Evolutionary conservation across 2,329 filamentous ascomycete species (phyloP).

Genomic region (Xylariaceae sp.): DNA sequence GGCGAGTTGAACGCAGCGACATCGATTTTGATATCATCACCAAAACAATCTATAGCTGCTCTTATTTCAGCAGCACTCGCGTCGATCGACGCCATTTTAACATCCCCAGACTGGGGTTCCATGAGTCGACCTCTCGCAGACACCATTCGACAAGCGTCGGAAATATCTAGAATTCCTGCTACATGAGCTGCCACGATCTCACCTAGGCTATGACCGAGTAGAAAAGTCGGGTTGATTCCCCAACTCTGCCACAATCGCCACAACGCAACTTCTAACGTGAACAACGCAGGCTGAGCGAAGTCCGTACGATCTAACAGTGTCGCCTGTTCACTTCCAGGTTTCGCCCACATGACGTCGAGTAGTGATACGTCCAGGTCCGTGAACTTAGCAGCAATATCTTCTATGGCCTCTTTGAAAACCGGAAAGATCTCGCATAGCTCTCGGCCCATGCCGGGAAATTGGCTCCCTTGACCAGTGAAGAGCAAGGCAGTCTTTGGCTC

Average conservation of each 20-base stretch:
- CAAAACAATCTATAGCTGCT: slow-evolving; percentile 19
- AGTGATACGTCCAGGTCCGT: slow-evolving; percentile 24
- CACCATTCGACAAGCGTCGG: slow-evolving; percentile 33
- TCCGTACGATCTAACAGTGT: slow-evolving; percentile 29
- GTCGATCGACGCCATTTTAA: slow-evolving; percentile 30
- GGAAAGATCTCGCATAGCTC: slow-evolving; percentile 25
- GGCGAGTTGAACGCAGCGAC: slow-evolving; percentile 28
- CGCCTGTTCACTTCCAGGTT: slow-evolving; percentile 19
- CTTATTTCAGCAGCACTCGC: slow-evolving; percentile 24
- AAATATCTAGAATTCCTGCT: slow-evolving; percentile 31
- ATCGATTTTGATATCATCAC: slow-evolving; percentile 18
- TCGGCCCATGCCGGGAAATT: slow-evolving; percentile 32
- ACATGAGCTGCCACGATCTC: slow-evolving; percentile 33
- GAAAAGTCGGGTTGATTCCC: slow-evolving; percentile 29
- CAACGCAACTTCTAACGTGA: slow-evolving; percentile 33
- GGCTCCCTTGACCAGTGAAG: slow-evolving; percentile 37
- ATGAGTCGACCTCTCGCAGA: slow-evolving; percentile 32
- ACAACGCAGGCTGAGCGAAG: slow-evolving; percentile 34
- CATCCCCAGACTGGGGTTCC: slow-evolving; percentile 20
- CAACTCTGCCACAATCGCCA: slow-evolving; percentile 31
- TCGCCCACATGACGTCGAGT: slow-evolving; percentile 32
- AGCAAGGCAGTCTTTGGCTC: slow-evolving; percentile 29
- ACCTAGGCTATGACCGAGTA: slow-evolving; percentile 32
- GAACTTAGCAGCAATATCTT: slow-evolving; percentile 22
- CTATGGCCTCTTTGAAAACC: slow-evolving; percentile 27